A percentile compares a stretch with the other conserved stretches of the same genome.
Evolutionary conservation across 140 eudicot genomes (phyloP).

Genomic region (Ambrosia hybrid): DNA sequence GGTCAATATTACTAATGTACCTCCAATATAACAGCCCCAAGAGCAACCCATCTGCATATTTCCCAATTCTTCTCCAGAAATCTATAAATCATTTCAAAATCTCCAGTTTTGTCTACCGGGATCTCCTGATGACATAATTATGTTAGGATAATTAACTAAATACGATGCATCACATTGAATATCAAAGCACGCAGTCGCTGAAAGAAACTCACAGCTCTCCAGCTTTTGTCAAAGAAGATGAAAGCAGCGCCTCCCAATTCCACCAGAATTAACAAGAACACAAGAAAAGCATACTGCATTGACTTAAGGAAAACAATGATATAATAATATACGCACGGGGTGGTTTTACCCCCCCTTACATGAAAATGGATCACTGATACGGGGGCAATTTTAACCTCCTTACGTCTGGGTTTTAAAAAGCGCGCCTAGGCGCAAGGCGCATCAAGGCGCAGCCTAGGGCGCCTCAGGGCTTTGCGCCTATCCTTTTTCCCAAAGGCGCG

Average conservation of each 20-base stretch:
- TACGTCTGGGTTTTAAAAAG: too few relatives aligned
- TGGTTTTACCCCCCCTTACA: neutral
- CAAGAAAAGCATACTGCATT: constrained; percentile 66
- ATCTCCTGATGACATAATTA: constrained; percentile 55
- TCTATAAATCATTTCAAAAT: constrained; percentile 61
- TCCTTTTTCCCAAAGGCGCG: too few relatives aligned
- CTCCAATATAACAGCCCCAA: constrained; percentile 82
- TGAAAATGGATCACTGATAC: too few relatives aligned
- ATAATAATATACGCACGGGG: neutral
- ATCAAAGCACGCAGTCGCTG: neutral
- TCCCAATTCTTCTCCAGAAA: constrained; percentile 78
- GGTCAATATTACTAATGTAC: constrained; percentile 32
- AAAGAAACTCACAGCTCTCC: constrained; percentile 66
- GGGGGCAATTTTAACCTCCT: too few relatives aligned
- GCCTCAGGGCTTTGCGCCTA: too few relatives aligned
- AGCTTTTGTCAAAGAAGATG: constrained; percentile 81
- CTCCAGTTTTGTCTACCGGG: constrained; percentile 81
- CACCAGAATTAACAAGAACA: constrained; percentile 67
- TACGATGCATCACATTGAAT: neutral
- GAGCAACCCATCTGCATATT: constrained; percentile 85
- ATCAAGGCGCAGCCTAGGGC: too few relatives aligned
- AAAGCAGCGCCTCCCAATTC: constrained; percentile 82
- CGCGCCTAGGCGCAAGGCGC: too few relatives aligned
- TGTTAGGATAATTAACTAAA: constrained; percentile 8
- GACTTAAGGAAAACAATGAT: constrained; percentile 56